phyloP scores from a whole-genome alignment of 2,329 filamentous ascomycete species.

The Escovopsis sp. region DNA sequence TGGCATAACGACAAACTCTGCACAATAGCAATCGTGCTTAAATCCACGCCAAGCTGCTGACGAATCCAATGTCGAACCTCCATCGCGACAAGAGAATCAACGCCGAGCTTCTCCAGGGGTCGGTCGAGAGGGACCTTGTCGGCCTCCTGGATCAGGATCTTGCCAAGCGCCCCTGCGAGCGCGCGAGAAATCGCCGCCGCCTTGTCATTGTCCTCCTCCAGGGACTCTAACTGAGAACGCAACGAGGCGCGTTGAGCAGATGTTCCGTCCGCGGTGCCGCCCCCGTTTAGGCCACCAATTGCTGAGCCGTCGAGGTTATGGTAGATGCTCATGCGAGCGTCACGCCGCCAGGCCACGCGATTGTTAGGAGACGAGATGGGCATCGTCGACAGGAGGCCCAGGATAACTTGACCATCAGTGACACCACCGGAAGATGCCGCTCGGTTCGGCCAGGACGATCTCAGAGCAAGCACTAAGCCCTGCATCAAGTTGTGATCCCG shows the following conservation, averaged over 20 bases:
- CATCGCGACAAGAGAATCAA: conserved; percentile 13
- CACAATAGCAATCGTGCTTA: conserved; percentile 11
- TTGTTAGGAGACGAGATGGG: conserved; percentile 4
- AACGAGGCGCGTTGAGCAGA: not conserved
- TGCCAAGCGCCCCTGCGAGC: not conserved
- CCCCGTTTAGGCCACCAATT: not conserved
- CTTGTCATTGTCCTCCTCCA: not conserved
- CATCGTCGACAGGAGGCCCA: conserved; percentile 5
- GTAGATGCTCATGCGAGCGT: conserved; percentile 7
- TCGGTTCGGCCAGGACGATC: not conserved
- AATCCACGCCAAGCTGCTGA: conserved; percentile 8
- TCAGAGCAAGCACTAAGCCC: conserved; percentile 1
- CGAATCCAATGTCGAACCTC: conserved; percentile 13
- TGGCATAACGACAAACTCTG: not conserved
- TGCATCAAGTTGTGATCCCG: conserved; percentile 11
- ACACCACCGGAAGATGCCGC: not conserved
- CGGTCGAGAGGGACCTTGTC: conserved; percentile 5
- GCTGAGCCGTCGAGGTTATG: conserved; percentile 1
- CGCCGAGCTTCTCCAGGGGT: conserved; percentile 4
- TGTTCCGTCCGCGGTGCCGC: not conserved
- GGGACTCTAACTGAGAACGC: not conserved
- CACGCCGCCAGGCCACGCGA: conserved; percentile 7
- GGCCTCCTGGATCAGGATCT: conserved; percentile 7
- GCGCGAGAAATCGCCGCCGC: not conserved
- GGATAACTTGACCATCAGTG: not conserved